Percentiles rank a stretch among this genome's conserved stretches.
These are phyloP conservation scores for Citrus hindsii DNA, from an alignment of 345 rosid species.

Conservation along the genomic window DNA sequence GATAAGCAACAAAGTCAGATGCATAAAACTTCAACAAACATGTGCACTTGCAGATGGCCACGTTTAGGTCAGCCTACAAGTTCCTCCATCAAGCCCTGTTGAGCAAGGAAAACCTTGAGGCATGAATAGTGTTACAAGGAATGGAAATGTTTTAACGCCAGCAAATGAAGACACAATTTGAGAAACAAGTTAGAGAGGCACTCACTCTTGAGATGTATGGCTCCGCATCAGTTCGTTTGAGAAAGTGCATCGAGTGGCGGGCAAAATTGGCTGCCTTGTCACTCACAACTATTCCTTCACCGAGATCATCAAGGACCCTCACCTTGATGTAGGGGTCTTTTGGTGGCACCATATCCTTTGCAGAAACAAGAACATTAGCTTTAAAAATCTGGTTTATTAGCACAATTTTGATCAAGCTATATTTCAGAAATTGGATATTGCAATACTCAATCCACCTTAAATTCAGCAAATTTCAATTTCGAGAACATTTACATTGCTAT, in stretches of 20 bases:
- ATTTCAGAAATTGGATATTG: not conserved
- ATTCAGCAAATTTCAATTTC: not conserved
- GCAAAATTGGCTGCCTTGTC: conserved; percentile 76
- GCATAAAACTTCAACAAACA: not conserved
- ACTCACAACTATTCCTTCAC: conserved; percentile 31
- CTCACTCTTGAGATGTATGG: conserved; percentile 79
- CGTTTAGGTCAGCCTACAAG: conserved; percentile 40
- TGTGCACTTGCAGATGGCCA: not conserved
- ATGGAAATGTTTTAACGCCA: not conserved
- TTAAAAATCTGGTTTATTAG: not conserved
- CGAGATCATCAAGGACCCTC: too few relatives aligned
- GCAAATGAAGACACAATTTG: not conserved
- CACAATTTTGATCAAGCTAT: not conserved
- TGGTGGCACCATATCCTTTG: conserved; percentile 95
- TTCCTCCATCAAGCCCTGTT: conserved; percentile 95
- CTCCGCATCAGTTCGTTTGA: conserved; percentile 92
- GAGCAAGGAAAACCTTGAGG: conserved; percentile 9
- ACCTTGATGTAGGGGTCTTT: conserved; percentile 91
- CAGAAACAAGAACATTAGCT: conserved; percentile 16
- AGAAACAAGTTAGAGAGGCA: conserved; percentile 1
- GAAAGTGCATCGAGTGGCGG: conserved; percentile 87
- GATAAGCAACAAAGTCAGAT: not conserved
- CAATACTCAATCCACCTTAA: not conserved
- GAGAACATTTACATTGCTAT: not conserved
- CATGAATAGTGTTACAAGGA: not conserved